These are phyloP conservation scores for Pinus tabuliformis DNA, from an alignment of 75 land plant species.

Conservation along the genomic window DNA sequence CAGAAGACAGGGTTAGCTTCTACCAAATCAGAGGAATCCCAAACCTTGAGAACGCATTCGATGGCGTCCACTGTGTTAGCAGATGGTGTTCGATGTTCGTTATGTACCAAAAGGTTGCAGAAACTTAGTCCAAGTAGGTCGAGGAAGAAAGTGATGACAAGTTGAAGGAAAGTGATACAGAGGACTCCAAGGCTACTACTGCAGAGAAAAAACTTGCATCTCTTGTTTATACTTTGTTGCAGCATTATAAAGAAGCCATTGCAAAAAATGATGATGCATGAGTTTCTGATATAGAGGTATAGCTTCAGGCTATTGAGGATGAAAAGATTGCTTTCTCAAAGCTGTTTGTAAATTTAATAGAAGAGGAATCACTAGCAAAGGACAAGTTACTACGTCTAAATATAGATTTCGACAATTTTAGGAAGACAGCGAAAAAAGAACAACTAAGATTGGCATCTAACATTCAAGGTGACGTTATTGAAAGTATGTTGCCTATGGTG, in stretches of 20 bases:
- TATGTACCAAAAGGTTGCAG: neutral
- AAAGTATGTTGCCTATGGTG: constrained; percentile 82
- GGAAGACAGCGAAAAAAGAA: constrained; percentile 85
- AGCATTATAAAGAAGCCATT: too few species aligned
- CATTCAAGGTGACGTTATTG: constrained; percentile 80
- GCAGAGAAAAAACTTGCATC: too few species aligned
- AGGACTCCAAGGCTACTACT: too few species aligned
- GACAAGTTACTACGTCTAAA: constrained; percentile 77
- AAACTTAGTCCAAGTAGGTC: neutral
- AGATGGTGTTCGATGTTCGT: neutral
- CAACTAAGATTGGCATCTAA: constrained; percentile 39
- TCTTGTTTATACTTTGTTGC: too few species aligned
- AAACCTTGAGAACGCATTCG: neutral
- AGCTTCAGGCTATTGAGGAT: constrained; percentile 33
- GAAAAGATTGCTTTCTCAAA: constrained; percentile 45
- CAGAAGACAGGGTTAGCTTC: too few species aligned
- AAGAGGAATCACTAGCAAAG: constrained; percentile 65
- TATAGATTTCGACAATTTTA: constrained; percentile 96
- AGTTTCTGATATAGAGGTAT: constrained; percentile 15
- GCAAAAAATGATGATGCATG: too few species aligned
- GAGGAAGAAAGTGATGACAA: too few species aligned
- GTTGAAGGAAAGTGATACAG: too few species aligned
- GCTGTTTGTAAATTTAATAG: constrained; percentile 41
- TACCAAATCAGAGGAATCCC: too few species aligned
- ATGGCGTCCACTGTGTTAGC: neutral